Base-by-base conservation (phyloP, 805 yeast genomes). In the Spathaspora hagerdaliae region DNA sequence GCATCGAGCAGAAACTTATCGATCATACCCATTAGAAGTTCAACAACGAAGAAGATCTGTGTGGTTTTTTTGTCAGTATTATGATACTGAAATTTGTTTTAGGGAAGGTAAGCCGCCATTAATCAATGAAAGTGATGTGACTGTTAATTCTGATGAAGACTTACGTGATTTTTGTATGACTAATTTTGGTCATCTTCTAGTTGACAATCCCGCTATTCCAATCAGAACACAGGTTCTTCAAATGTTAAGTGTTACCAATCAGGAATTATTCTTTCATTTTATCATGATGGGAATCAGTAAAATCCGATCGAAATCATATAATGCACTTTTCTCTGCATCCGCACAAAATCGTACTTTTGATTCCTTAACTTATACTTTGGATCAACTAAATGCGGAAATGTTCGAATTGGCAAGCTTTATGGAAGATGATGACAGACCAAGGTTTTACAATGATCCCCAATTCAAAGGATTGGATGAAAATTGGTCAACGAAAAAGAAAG, bases 31-130 rank as follows among this genome's bases (percentile, higher is more conserved):
- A 1, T 38, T 43, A 0, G 60, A 50, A 13, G 70, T 63, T 29
- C 58, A 52, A 29, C 38, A 35, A 9, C 42, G 51, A 19, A 56
- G 71, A 35, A 54, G 67, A 41, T 52, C 50, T 9, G 42, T 69
- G 1, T 71, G 76, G 76, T 59, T 66, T 59, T 58, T 59, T 31
- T 68, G 74, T 49, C 66, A 63, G 35, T 63, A 53, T 45, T 59
- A 59, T 27, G 74, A 70, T 40, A 63, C 62, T 50, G 76, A 71
- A 44, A 55, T 64, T 14, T 65, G 71, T 46, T 69, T 62, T 48
- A 59, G 73, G 32, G 50, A 56, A 41, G 76, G 74, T 4, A 69
- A 67, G 42, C 71, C 75, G 1, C 74, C 74, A 1, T 44, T 68
- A 43, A 59, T 70, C 6, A 67, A 68, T 47, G 52, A 43, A 5